Conservation (phyloP, 768 basidiomycete genomes). For the Leccinum rimulosum region DNA sequence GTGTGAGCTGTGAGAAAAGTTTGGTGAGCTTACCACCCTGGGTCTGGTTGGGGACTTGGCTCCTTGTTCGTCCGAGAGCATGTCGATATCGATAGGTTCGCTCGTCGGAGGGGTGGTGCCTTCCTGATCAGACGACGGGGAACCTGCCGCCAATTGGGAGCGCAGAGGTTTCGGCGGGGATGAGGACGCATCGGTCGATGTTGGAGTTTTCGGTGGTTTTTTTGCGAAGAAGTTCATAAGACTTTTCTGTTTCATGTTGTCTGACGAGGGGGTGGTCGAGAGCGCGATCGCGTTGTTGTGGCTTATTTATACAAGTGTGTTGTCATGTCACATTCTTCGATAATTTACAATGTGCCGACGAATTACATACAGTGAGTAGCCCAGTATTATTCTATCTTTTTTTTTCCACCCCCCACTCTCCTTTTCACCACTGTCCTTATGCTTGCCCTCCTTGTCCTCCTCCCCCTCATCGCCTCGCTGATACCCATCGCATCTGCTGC, state of each 20-base stretch:
- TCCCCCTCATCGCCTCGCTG: slow-evolving; percentile 16
- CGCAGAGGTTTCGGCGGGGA: slow-evolving; percentile 33
- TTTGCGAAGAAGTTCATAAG: slow-evolving; percentile 66
- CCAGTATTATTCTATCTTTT: background rate
- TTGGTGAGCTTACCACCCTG: slow-evolving; percentile 32
- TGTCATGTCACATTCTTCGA: background rate
- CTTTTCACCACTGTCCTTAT: slow-evolving; percentile 20
- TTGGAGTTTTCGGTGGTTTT: slow-evolving; percentile 17
- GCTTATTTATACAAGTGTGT: slow-evolving; percentile 14
- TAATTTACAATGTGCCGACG: too few relatives aligned
- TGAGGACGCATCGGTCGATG: slow-evolving; percentile 29
- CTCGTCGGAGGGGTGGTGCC: slow-evolving; percentile 68
- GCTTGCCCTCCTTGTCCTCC: slow-evolving; percentile 17
- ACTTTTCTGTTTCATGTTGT: slow-evolving; percentile 67
- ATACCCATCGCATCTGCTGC: slow-evolving; percentile 19
- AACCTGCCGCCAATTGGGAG: slow-evolving; percentile 41
- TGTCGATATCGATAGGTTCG: slow-evolving; percentile 74
- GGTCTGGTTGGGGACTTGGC: slow-evolving; percentile 38
- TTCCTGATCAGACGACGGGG: slow-evolving; percentile 46
- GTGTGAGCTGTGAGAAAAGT: background rate
- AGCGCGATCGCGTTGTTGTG: slow-evolving; percentile 6
- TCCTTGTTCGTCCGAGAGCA: slow-evolving; percentile 47
- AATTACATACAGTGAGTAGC: background rate
- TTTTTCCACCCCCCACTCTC: slow-evolving; percentile 10
- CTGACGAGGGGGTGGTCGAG: slow-evolving; percentile 19